phyloP scores from a whole-genome alignment of 2,329 filamentous ascomycete genomes.

The Meredithiella fracta region DNA sequence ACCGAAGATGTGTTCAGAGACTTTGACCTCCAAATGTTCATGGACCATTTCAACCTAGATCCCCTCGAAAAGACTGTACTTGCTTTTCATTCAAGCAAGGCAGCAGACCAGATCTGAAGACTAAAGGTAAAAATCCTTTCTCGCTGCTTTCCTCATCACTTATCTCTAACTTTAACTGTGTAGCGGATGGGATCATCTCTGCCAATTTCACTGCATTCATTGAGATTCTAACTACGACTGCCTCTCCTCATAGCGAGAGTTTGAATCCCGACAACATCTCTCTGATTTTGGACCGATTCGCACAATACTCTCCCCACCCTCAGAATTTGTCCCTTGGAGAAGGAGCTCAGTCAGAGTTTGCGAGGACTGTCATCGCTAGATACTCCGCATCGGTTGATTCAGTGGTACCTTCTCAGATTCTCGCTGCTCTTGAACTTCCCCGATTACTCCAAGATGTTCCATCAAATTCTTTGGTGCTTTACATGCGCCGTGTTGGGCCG shows the following conservation, averaged over 20 bases:
- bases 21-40: constrained; percentile 87
- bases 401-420: constrained; percentile 51
- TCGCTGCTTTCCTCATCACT: constrained; percentile 7
- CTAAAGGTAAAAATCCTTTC: constrained; percentile 50
- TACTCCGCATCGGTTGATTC: constrained; percentile 35
- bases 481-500: constrained; percentile 58
- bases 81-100: constrained; percentile 71
- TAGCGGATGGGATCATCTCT: constrained; percentile 80
- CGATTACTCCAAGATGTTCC: constrained; percentile 45
- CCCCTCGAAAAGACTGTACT: constrained; percentile 74
- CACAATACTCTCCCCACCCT: constrained; percentile 61
- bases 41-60: constrained; percentile 91
- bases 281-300: constrained; percentile 67
- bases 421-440: constrained; percentile 53
- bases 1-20: constrained; percentile 91
- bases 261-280: constrained; percentile 56
- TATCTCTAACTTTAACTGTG: constrained; percentile 8
- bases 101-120: constrained; percentile 65
- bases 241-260: constrained; percentile 47
- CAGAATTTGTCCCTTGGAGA: constrained; percentile 52
- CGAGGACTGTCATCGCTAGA: constrained; percentile 48
- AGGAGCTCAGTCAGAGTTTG: constrained; percentile 52
- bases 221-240: constrained; percentile 52
- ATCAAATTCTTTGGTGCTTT: constrained; percentile 41
- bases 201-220: constrained; percentile 65